Evolutionary conservation across 371 early-diverging fungal genomes (phyloP), one percentile per base, ranked within the genome.

Genomic region (Mucor racemosus): DNA sequence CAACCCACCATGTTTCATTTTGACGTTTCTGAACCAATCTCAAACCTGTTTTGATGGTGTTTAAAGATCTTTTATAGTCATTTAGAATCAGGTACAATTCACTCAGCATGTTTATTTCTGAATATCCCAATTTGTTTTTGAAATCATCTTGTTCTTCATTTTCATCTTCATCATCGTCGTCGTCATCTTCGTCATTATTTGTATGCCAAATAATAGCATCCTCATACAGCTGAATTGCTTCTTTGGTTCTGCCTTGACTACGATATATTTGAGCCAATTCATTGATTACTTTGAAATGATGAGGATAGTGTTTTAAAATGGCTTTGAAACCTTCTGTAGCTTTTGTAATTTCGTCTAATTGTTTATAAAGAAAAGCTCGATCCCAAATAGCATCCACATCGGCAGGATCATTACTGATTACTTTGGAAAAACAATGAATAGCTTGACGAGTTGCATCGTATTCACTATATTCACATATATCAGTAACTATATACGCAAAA

Each of bases 71-170:
- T 35, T 89, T 88, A 67, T 91, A 94, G 60, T 95, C 93, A 44
- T 86, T 86, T 31, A 84, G 73, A 71, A 91, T 86, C 34, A 95
- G 80, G 65, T 94, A 94, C 13, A 96, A 76, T 68, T 95, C 95
- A 48, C 91, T 90, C 62, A 95, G 72, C 86, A 92, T 92, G 74
- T 94, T 91, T 53, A 96, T 69, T 66, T 95, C 95, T 5, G 86
- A 86, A 75, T 90, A 95, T 21, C 90, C 88, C 60, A 91, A 82
- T 8, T 81, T 74, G 39, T 80, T 74, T 3, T 26, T 50, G 26
- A 78, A 77, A 8, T 79, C 79, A 14, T 76, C 74, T 8, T 76
- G 72, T 3, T 79, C 81, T 7, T 69, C 78, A 5, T 68, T 72
- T 34, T 65, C 75, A 19, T 65, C 67, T 48, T 77, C 75, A 7